Conservation (phyloP, 2,329 filamentous ascomycete species). For the Trichophyton verrucosum region DNA sequence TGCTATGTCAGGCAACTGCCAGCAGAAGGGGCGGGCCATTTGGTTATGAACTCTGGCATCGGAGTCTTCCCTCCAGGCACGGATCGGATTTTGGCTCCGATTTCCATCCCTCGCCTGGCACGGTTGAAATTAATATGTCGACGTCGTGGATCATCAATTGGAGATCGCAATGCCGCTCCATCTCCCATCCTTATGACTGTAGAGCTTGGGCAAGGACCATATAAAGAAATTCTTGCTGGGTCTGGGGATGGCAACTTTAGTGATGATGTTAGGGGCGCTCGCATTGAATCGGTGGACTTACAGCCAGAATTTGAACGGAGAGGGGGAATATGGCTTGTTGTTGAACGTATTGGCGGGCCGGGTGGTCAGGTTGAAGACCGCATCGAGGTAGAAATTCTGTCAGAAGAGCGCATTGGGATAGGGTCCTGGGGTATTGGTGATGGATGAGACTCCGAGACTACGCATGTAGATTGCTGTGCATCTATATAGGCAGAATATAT, state of each 20-base stretch:
- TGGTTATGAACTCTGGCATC: conserved; percentile 41
- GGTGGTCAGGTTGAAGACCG: conserved; percentile 38
- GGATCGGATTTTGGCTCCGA: conserved; percentile 42
- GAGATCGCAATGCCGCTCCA: conserved; percentile 25
- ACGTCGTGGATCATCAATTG: conserved; percentile 34
- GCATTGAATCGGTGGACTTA: conserved; percentile 63
- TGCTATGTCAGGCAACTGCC: conserved; percentile 50
- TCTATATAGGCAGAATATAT: not conserved
- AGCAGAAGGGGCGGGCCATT: conserved; percentile 60
- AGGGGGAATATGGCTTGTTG: conserved; percentile 62
- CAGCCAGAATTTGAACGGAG: conserved; percentile 46
- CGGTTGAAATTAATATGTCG: conserved; percentile 46
- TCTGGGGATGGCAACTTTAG: conserved; percentile 65
- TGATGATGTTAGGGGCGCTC: conserved; percentile 53
- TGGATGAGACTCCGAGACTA: conserved; percentile 1
- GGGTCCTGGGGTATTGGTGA: conserved; percentile 29
- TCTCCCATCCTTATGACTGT: conserved; percentile 57
- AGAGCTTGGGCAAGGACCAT: conserved; percentile 59
- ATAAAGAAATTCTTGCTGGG: conserved; percentile 50
- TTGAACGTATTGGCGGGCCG: conserved; percentile 62
- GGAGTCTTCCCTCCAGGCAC: conserved; percentile 41
- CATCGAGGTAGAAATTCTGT: conserved; percentile 33
- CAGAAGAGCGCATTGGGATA: conserved; percentile 32
- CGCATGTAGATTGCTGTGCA: not conserved
- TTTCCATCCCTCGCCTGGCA: conserved; percentile 45